These are phyloP conservation scores for Fusarium newnesense DNA, from an alignment of 2,329 filamentous ascomycete species.

Conservation along the genomic window DNA sequence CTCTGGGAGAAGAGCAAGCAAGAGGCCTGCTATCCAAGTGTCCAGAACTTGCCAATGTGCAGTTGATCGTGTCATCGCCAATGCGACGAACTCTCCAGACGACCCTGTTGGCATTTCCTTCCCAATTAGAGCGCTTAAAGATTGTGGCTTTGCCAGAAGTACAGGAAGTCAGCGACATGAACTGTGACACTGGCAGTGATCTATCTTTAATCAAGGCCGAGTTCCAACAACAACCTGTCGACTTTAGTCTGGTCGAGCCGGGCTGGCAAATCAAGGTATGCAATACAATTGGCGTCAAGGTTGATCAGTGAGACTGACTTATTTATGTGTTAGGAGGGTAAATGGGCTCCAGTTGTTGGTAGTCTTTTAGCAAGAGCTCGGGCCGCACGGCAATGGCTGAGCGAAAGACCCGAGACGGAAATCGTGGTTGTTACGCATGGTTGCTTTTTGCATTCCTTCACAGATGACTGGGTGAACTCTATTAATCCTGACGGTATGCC, in stretches of 20 bases:
- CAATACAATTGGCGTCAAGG: fast-evolving
- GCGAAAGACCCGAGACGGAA: neutral
- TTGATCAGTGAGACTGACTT: fast-evolving
- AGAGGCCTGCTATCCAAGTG: neutral
- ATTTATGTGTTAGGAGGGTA: neutral
- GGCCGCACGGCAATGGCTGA: neutral
- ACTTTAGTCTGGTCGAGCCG: neutral
- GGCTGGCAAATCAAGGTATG: neutral
- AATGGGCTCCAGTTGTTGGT: neutral
- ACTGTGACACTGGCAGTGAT: neutral
- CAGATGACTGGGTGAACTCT: neutral
- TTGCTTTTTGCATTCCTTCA: constrained; percentile 1
- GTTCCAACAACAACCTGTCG: neutral
- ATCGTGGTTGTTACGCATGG: constrained; percentile 2
- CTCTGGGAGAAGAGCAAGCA: neutral
- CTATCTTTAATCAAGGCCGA: neutral
- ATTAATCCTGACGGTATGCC: neutral
- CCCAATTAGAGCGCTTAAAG: neutral
- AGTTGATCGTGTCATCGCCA: neutral
- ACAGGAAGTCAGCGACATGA: neutral
- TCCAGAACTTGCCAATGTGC: neutral
- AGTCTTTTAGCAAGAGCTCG: neutral
- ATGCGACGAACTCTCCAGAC: neutral
- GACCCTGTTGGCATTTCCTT: neutral
- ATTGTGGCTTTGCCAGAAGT: neutral